phyloP scores from a whole-genome alignment of 495 filamentous ascomycete genomes.

The Xylaria cubensis region DNA sequence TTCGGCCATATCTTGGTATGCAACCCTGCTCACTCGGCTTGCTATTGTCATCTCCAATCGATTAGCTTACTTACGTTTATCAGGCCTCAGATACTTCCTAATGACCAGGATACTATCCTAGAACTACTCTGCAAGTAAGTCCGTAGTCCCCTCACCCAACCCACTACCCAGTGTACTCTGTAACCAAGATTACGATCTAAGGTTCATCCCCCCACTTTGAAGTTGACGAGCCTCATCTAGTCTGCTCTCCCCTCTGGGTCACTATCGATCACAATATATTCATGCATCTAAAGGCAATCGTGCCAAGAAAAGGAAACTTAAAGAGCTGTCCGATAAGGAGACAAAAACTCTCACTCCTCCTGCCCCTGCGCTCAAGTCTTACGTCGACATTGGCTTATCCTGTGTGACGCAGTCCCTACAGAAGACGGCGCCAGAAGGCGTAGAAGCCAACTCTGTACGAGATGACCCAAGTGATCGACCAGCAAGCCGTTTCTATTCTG shows the following conservation, averaged over 20 bases:
- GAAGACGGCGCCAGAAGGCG: slow-evolving; percentile 37
- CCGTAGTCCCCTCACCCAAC: background rate
- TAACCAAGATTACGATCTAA: background rate
- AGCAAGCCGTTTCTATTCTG: slow-evolving; percentile 42
- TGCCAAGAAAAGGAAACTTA: slow-evolving; percentile 52
- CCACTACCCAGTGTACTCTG: background rate
- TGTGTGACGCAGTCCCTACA: slow-evolving; percentile 62
- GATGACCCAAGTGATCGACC: slow-evolving; percentile 19
- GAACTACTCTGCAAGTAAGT: slow-evolving; percentile 62
- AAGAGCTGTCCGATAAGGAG: slow-evolving; percentile 35
- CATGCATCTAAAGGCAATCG: slow-evolving; percentile 61
- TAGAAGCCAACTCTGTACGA: background rate
- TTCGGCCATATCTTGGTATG: slow-evolving; percentile 47
- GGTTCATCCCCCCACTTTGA: background rate
- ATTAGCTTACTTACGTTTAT: background rate
- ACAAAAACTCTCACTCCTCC: slow-evolving; percentile 36
- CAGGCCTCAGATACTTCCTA: slow-evolving; percentile 57
- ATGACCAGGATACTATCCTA: slow-evolving; percentile 61
- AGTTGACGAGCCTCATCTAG: slow-evolving; percentile 40
- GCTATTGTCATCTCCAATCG: background rate
- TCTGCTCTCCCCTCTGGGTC: slow-evolving; percentile 62
- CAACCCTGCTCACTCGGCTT: background rate
- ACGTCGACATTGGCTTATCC: slow-evolving; percentile 66
- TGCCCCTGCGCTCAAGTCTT: slow-evolving; percentile 54
- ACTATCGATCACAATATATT: slow-evolving; percentile 55